Evolutionary conservation across 2,329 filamentous ascomycete genomes (phyloP), one percentile per base, ranked within the genome.

Genomic region (Sarocladium oryzae): DNA sequence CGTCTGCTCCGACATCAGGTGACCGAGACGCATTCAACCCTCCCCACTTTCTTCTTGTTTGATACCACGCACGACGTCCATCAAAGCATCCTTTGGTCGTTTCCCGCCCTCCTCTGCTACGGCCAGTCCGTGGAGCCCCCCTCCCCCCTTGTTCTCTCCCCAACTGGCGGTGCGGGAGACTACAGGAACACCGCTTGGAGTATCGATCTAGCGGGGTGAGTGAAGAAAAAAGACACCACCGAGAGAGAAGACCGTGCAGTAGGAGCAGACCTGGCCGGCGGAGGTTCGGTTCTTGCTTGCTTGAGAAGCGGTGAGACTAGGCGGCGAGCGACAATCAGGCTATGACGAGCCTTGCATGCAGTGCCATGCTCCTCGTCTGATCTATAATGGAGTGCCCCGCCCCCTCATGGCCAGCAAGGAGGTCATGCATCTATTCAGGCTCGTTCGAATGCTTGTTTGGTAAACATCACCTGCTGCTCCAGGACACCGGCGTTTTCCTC

Each of bases 131-230:
- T 30, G 10, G 21, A 48, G 15, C 10, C 36, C 21, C 18, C 11
- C 10, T 7, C 33, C 36, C 36, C n/a, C 36, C 36, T 13, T 18
- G n/a, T 21, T 18, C 36, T 6, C 43, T 26, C 43, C 28, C 11
- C 43, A 48, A 48, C 43, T 48, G 43, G 43, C 43, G 43, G 43
- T 48, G 48, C 43, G 52, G 28, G 40, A 28, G 21, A 50, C 26
- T 30, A 38, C 50, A 46, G 20, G 33, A 48, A 33, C 37, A 50
- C 30, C 23, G 36, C 20, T 16, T 8, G 21, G 23, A 15, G 23
- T 26, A 26, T 23, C 23, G 26, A 20, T 7, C 8, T 16, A 16
- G 40, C 23, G 23, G 40, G 21, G 40, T 9, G 10, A 26, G 8
- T 8, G 21, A 4, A 9, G 4, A 16, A 16, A 28, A 43, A 16